Conservation (phyloP, 352 stramenopile species). For the Elongisporangium senticosum region DNA sequence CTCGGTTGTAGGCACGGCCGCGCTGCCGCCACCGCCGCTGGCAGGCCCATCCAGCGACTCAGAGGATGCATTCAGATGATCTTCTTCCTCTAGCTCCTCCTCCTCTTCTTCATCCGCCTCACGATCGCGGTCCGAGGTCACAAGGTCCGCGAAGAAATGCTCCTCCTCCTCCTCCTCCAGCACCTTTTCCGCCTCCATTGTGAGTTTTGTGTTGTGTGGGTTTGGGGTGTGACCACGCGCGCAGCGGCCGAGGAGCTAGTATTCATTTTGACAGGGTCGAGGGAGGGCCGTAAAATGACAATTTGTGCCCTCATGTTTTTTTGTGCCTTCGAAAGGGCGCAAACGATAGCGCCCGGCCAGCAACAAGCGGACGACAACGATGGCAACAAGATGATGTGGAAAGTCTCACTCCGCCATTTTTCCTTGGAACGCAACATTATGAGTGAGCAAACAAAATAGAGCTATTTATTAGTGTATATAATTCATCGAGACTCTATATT, state of each 20-base stretch:
- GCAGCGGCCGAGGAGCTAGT: slow-evolving; percentile 2
- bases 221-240: slow-evolving; percentile 4
- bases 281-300: neutral
- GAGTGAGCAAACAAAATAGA: slow-evolving; percentile 1
- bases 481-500: slow-evolving; percentile 1
- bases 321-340: neutral
- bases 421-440: neutral
- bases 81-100: slow-evolving; percentile 3
- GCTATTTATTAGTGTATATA: slow-evolving; percentile 1
- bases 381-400: neutral
- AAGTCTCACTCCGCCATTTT: neutral
- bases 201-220: slow-evolving; percentile 1
- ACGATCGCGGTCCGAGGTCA: slow-evolving; percentile 4
- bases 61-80: neutral
- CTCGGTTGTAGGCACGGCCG: slow-evolving; percentile 14
- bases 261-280: slow-evolving; percentile 6
- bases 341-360: neutral
- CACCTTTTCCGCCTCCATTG: slow-evolving; percentile 23
- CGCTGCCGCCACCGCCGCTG: slow-evolving; percentile 4
- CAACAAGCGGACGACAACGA: neutral
- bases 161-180: slow-evolving; percentile 28
- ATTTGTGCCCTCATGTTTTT: neutral
- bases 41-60: neutral
- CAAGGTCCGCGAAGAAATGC: slow-evolving; percentile 25
- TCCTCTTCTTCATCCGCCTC: slow-evolving; percentile 12